Evolutionary conservation across 106 monocot genomes (phyloP), one percentile per base, ranked within the genome.

Genomic region (Dendrobium nobile): DNA sequence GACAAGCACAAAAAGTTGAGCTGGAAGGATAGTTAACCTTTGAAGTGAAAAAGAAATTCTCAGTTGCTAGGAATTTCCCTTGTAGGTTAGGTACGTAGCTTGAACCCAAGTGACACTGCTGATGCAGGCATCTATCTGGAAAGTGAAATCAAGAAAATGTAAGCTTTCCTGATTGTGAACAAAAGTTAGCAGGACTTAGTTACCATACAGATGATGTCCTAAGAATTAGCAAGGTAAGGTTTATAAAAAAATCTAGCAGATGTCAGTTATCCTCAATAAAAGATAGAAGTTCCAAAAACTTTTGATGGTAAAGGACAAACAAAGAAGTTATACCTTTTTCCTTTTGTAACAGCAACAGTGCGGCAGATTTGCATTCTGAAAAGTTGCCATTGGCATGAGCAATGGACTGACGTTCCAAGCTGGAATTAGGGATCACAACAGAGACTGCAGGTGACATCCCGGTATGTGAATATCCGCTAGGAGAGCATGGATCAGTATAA

Each of bases 31-130:
- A 77, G 16, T 0, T 22, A 77, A 92, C 92, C 89, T 92, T 79
- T 43, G 88, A 77, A 15, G 92, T 92, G 81, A 83, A 88, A 75
- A 86, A 92, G 88, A 92, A 92, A 79, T 92, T 92, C 70, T 92
- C 92, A 45, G 90, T 92, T 75, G 90, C 92, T 78, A 92, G 74
- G 74, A 92, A 92, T 47, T 77, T 84, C 40, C 92, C 92, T 80
- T 61, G 84, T 33, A 92, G 79, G 74, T 88, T 83, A 73, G 92
- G 90, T 67, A 92, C 59, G 55, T 88, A 90, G 80, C 73, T 61
- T 79, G 92, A 88, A 45, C 89, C 92, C 59, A 86, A 65, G 61
- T 75, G 89, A 58, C 92, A 92, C 40, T 80, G 79, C 54, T 86
- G 73, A 84, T 86, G 77, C 1, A 27, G n/a, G 75, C 92, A 92